phyloP scores from a whole-genome alignment of 2,329 filamentous ascomycete species.

The Colletotrichum shisoi region DNA sequence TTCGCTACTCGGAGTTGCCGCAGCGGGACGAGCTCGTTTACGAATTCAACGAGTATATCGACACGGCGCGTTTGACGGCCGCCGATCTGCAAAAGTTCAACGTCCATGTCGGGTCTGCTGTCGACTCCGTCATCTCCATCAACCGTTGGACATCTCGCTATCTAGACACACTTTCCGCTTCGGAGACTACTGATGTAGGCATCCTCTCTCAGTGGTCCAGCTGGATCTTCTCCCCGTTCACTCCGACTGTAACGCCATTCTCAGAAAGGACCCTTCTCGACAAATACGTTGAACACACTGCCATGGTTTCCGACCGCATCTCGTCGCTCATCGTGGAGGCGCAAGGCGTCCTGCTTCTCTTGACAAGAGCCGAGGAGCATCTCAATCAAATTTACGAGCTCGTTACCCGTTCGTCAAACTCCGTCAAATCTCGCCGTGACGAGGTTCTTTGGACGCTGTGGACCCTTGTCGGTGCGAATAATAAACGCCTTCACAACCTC shows the following conservation, averaged over 20 bases:
- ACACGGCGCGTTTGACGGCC: constrained; percentile 70
- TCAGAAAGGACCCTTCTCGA: constrained; percentile 71
- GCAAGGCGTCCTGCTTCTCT: constrained; percentile 69
- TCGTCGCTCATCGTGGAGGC: constrained; percentile 72
- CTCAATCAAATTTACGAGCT: constrained; percentile 75
- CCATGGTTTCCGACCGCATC: constrained; percentile 74
- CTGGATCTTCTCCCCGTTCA: constrained; percentile 69
- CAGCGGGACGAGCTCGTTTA: constrained; percentile 74
- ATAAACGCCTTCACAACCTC: constrained; percentile 65
- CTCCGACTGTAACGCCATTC: constrained; percentile 58
- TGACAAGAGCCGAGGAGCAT: constrained; percentile 73
- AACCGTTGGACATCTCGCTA: constrained; percentile 78
- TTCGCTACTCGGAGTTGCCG: constrained; percentile 73
- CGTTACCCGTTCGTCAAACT: constrained; percentile 68
- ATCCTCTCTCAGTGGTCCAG: constrained; percentile 52
- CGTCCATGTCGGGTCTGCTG: constrained; percentile 74
- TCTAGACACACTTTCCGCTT: constrained; percentile 65
- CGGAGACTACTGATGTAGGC: constrained; percentile 46
- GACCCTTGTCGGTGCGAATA: constrained; percentile 77
- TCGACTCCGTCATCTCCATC: constrained; percentile 77
- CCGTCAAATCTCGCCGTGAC: constrained; percentile 66
- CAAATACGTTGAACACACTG: constrained; percentile 77
- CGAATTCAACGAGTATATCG: constrained; percentile 80
- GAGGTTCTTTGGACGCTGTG: constrained; percentile 75
- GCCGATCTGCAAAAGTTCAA: constrained; percentile 78